Percentiles rank a stretch among this genome's conserved stretches.
Conservation (phyloP, 306 rosid genomes). For the Castanea mollissima region DNA sequence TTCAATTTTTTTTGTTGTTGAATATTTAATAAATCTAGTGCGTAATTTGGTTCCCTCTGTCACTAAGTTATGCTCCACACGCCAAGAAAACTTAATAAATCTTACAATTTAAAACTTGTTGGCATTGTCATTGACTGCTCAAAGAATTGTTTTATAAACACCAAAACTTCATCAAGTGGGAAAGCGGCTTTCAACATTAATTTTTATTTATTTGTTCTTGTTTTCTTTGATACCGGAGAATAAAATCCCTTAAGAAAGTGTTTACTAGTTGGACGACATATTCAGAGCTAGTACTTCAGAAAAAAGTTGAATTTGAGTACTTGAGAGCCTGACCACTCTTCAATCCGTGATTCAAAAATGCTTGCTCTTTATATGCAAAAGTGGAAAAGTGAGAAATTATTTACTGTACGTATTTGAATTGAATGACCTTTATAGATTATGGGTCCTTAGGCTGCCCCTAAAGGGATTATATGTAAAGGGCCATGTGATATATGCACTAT, state of each 20-base stretch:
- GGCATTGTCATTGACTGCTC: slow-evolving; percentile 20
- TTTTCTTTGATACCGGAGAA: not conserved
- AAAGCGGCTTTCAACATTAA: not conserved
- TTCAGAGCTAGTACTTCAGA: not conserved
- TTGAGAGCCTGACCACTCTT: too few species aligned
- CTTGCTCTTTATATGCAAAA: too few species aligned
- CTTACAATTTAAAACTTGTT: slow-evolving; percentile 10
- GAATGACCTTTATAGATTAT: too few species aligned
- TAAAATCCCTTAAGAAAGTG: not conserved
- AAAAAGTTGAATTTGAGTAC: not conserved
- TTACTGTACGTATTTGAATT: too few species aligned
- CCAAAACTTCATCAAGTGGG: not conserved
- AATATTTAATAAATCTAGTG: not conserved
- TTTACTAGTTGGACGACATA: not conserved
- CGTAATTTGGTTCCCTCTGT: slow-evolving; percentile 15
- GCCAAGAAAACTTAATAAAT: slow-evolving; percentile 45
- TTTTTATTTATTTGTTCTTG: not conserved
- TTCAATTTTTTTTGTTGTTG: not conserved
- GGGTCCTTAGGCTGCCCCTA: too few species aligned
- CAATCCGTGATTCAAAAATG: too few species aligned
- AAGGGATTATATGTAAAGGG: too few species aligned
- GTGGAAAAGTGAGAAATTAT: too few species aligned
- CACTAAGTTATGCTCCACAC: slow-evolving; percentile 51
- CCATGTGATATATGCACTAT: too few species aligned
- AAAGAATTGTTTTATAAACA: not conserved